phyloP scores from a whole-genome alignment of 2,329 filamentous ascomycete species.

The Geosmithia putterillii region DNA sequence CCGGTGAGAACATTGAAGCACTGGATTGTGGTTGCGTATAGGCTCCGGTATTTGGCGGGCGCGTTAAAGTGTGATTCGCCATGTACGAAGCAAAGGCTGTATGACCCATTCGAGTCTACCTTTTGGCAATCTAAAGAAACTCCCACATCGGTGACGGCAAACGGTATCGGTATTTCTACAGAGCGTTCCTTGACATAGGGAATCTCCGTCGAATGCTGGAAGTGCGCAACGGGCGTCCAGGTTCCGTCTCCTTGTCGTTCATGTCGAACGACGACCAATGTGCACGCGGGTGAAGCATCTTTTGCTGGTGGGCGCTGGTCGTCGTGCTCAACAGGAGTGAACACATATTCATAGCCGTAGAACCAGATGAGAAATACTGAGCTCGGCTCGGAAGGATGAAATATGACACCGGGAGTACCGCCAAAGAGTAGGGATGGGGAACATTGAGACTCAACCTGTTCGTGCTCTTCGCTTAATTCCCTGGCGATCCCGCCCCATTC shows the following conservation, averaged over 20 bases:
- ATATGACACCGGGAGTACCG: constrained; percentile 1
- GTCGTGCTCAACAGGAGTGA: not conserved
- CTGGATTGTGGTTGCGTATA: not conserved
- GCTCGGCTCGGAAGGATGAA: not conserved
- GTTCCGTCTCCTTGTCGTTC: not conserved
- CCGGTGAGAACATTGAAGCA: not conserved
- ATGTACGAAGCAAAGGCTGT: not conserved
- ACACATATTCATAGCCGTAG: not conserved
- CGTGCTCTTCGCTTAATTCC: not conserved
- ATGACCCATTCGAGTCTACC: not conserved
- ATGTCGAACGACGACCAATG: not conserved
- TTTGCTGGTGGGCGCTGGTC: not conserved
- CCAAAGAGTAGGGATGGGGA: not conserved
- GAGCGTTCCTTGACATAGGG: not conserved
- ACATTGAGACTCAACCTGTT: not conserved
- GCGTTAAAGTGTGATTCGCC: not conserved
- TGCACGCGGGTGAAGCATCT: not conserved
- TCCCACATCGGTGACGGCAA: not conserved
- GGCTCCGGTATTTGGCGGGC: not conserved
- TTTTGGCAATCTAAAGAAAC: not conserved
- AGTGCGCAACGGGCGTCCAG: not conserved
- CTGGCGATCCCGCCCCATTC: constrained; percentile 1
- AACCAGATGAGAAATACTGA: constrained; percentile 1
- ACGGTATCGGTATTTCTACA: not conserved
- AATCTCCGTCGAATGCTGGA: not conserved